Evolutionary conservation across 371 early-diverging fungal species (phyloP).

Genomic region (Lichtheimia ornata): DNA sequence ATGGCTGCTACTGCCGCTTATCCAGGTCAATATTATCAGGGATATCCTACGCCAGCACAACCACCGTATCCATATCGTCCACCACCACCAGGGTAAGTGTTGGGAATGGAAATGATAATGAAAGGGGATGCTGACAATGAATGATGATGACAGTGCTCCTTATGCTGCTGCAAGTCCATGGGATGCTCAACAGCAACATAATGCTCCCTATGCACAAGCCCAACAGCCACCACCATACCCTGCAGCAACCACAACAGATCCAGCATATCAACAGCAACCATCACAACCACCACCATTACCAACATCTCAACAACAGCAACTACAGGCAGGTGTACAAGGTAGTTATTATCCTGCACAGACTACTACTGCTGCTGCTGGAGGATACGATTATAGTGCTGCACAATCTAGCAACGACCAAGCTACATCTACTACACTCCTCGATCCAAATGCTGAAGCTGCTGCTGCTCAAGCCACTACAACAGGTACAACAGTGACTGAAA

Average conservation of each 20-base stretch:
- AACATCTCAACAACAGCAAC: neutral
- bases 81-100: slow-evolving; percentile 20
- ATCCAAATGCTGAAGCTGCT: slow-evolving; percentile 2
- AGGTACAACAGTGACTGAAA: neutral
- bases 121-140: neutral
- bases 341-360: slow-evolving; percentile 13
- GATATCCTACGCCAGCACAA: slow-evolving; percentile 17
- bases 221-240: slow-evolving; percentile 10
- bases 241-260: neutral
- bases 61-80: slow-evolving; percentile 20
- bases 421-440: neutral
- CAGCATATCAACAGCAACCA: slow-evolving; percentile 2
- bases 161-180: slow-evolving; percentile 14
- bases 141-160: slow-evolving; percentile 9
- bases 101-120: neutral
- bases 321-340: slow-evolving; percentile 14
- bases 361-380: slow-evolving; percentile 11
- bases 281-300: neutral
- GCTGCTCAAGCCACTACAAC: slow-evolving; percentile 6
- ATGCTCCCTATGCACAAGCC: slow-evolving; percentile 5
- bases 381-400: slow-evolving; percentile 13
- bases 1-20: slow-evolving; percentile 15
- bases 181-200: slow-evolving; percentile 10
- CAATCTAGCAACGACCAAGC: slow-evolving; percentile 4
- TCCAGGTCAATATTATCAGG: slow-evolving; percentile 32